Base-by-base conservation (phyloP, 1,284 basidiomycete species). In the Exsudoporus floridanus region DNA sequence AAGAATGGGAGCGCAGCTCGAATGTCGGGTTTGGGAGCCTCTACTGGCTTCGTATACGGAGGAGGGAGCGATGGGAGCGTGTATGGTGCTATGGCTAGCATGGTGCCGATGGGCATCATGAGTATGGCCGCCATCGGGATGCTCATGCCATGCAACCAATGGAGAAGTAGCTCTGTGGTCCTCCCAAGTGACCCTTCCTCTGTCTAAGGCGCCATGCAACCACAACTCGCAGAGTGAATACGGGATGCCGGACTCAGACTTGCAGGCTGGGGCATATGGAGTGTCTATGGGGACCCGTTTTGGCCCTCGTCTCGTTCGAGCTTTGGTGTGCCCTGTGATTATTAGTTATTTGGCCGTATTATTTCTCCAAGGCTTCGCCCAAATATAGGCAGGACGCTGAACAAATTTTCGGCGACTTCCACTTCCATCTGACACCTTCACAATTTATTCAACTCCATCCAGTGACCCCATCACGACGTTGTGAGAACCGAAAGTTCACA, bases 1-100 rank as follows among this genome's bases (percentile, higher is more conserved):
- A 92, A 47, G 88, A 92, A 64, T 92, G 90, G 90, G 90, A 92
- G 64, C 82, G 89, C 37, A 79, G 82, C 10, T 90, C 88, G 46
- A 80, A 73, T 40, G 59, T 78, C 28, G 77, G 79, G 18, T 77
- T 73, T 56, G 57, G 57, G 19, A 59, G 60, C n/a, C n/a, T n/a
- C n/a, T 8, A 67, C 65, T 41, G 74, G 71, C 3, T 65, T 62
- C 25, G 63, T 60, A 14, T 70, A 70, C 41, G 68, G 64, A 60
- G 70, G 62, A 14, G 63, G 69, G 46, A 63, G 72, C 38, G 70
- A 69, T 2, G 60, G 62, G 10, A 66, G 64, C 37, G 57, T 62
- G 2, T 70, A 69, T 10, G 67, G 62, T 61, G 70, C 73, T 19
- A 70, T 70, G 10, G 39, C 59, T 56, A 46, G 66, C 56, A 67